Base-by-base conservation (phyloP, 176 grass and related monocot species). In the Aegilops umbellulata region DNA sequence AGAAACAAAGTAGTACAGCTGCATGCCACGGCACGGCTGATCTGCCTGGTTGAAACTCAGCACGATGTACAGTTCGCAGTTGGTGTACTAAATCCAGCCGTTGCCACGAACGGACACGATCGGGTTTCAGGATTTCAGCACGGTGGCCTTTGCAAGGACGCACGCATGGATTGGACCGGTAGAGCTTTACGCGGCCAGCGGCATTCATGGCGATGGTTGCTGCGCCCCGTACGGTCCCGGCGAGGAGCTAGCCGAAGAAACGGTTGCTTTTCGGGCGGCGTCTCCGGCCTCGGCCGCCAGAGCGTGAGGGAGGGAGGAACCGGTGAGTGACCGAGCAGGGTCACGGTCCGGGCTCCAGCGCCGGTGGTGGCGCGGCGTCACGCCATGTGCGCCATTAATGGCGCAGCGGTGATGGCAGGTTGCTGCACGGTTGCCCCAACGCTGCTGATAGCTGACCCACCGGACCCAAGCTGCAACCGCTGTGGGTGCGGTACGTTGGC, bases 311-410 rank as follows among this genome's bases (percentile, higher is more conserved):
- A 47, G 13, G 14, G 42, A 46, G 3, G 42, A 14, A 1, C 42
- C 42, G 42, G 42, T 12, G 41, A 46, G 44, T 47, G 44, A 47
- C 13, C 1, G 44, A 11, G 20, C 87, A 16, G 4, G 47, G 41
- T 47, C 57, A 80, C 26, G 74, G 74, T 87, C 67, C 58, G 60
- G 16, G 75, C 75, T 16, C 27, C 46, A 35, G 75, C 75, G 47
- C 27, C 46, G 1, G 46, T 15, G 46, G 46, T 49, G 46, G 14
- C 46, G 35, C 69, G 25, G 73, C 67, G 67, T 60, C 66, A 84
- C 26, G 20, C 58, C 90, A 89, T 83, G 90, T 92, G 90, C 68
- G 22, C 19, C 65, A 78, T 92, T 92, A 74, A 89, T 92, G 81
- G 51, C 81, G 8, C 60, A 72, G 70, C 83, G 60, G 63, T 77